Evolutionary conservation across 1,284 basidiomycete species (phyloP).

Genomic region (Pyrrhoderma lamaoense): DNA sequence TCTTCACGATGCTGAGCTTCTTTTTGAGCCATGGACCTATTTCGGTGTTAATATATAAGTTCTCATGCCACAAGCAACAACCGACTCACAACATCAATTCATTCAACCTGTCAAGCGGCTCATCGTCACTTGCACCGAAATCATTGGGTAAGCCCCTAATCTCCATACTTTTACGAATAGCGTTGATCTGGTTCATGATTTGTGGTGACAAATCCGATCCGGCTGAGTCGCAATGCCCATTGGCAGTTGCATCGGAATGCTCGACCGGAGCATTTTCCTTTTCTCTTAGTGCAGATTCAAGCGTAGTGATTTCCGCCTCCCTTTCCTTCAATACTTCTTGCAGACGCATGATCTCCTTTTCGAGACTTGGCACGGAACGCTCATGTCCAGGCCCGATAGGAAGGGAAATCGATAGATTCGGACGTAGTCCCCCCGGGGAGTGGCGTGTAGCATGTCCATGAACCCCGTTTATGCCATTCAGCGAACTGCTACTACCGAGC

Average conservation of each 20-base stretch:
- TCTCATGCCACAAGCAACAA: constrained; percentile 14
- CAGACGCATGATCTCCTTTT: constrained; percentile 87
- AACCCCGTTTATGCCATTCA: constrained; percentile 38
- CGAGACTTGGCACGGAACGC: constrained; percentile 74
- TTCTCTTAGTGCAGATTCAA: constrained; percentile 64
- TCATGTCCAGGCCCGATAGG: constrained; percentile 42
- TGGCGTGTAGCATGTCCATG: constrained; percentile 28
- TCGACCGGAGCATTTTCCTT: constrained; percentile 29
- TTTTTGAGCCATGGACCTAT: constrained; percentile 90
- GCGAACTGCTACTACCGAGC: background rate
- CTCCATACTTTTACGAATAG: constrained; percentile 58
- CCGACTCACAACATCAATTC: constrained; percentile 76
- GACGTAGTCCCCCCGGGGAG: constrained; percentile 32
- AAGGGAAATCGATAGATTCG: constrained; percentile 56
- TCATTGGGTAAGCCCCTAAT: constrained; percentile 28
- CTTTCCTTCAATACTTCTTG: constrained; percentile 85
- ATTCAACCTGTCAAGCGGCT: constrained; percentile 68
- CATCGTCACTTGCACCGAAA: constrained; percentile 45
- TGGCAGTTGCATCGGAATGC: constrained; percentile 21
- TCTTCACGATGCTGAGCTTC: constrained; percentile 77
- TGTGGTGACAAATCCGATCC: constrained; percentile 48
- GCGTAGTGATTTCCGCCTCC: constrained; percentile 73
- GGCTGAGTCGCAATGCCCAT: constrained; percentile 24
- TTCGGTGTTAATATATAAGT: background rate
- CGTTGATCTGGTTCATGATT: constrained; percentile 63